Base-by-base conservation (phyloP, 2,329 filamentous ascomycete genomes). In the Cyphellophora attinorum region DNA sequence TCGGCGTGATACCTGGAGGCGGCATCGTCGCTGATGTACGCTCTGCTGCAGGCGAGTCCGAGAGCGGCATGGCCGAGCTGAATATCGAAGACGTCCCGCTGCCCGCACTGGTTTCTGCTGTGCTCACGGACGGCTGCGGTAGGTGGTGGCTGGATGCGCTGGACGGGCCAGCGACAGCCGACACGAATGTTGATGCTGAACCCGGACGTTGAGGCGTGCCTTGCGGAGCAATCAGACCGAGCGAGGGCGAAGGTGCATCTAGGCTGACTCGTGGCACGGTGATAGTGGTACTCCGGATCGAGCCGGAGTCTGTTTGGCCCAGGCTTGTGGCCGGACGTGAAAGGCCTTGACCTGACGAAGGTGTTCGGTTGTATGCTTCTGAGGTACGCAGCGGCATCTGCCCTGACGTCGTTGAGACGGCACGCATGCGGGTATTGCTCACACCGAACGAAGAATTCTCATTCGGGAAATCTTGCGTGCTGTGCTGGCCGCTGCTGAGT, bases 1-100 rank as follows among this genome's bases (percentile, higher is more conserved):
- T n/a, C 8, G 21, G 21, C 21, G 21, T 8, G 21, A 25, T n/a
- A n/a, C 21, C 21, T 69, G 36, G 67, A 67, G 28, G 70, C 72
- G 44, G 21, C 8, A 35, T 19, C 6, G 41, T 38, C 11, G 39
- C 30, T 27, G 37, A 38, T n/a, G 54, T 51, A 25, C 45, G 44
- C n/a, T 39, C 5, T n/a, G 27, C 12, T 8, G 37, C 34, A 5
- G 71, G 66, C 2, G 67, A 70, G 48, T 93, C 84, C 1, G 79
- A 73, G 62, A 88, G 72, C 2, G 86, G 86, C 54, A 94, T 73
- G 4, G 86, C 86, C 1, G 86, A 93, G 41, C 84, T 84, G 63
- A 94, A 94, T 14, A 93, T 64, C 4, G 80, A 82, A 0, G 82
- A 88, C 27, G 34, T 13, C 34, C 31, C 11, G 40, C 40, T 16